phyloP scores from a whole-genome alignment of 352 stramenopile species.

The Phytopythium kandeliae region DNA sequence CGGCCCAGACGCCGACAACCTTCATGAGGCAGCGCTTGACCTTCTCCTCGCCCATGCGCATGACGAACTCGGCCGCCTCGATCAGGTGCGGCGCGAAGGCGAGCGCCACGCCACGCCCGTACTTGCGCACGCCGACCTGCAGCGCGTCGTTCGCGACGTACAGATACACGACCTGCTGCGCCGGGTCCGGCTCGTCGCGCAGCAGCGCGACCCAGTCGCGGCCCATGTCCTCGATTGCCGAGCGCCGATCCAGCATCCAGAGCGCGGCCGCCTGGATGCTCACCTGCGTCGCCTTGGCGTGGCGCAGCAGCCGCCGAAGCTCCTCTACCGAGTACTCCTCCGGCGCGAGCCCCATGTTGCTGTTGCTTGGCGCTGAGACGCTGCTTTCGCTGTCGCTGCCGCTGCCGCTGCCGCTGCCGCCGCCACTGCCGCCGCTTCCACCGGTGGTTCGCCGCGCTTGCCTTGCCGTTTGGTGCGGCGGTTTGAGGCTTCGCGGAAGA shows the following conservation, averaged over 20 bases:
- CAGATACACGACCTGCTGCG: slow-evolving; percentile 77
- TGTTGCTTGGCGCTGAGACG: background rate
- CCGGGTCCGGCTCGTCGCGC: slow-evolving; percentile 29
- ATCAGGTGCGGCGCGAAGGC: slow-evolving; percentile 57
- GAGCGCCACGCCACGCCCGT: slow-evolving; percentile 58
- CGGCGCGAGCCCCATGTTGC: background rate
- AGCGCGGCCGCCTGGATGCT: slow-evolving; percentile 77
- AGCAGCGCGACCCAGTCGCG: slow-evolving; percentile 49
- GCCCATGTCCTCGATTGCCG: slow-evolving; percentile 56
- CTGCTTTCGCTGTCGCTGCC: no score
- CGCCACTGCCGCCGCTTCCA: no score
- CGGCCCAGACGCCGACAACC: slow-evolving; percentile 83
- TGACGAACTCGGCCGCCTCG: slow-evolving; percentile 54
- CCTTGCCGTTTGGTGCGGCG: background rate
- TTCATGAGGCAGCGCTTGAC: slow-evolving; percentile 84
- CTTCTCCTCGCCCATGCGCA: slow-evolving; percentile 64
- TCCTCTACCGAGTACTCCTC: slow-evolving; percentile 44
- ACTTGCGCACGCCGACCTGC: slow-evolving; percentile 80
- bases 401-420: no score
- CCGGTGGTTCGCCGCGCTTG: background rate
- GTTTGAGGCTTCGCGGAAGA: no score
- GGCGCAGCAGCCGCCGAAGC: slow-evolving; percentile 55
- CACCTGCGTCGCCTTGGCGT: slow-evolving; percentile 73
- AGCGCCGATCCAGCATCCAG: slow-evolving; percentile 71
- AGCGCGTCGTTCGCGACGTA: slow-evolving; percentile 87